phyloP scores from a whole-genome alignment of 2,329 filamentous ascomycete species.

The Pseudogymnoascus sp. region DNA sequence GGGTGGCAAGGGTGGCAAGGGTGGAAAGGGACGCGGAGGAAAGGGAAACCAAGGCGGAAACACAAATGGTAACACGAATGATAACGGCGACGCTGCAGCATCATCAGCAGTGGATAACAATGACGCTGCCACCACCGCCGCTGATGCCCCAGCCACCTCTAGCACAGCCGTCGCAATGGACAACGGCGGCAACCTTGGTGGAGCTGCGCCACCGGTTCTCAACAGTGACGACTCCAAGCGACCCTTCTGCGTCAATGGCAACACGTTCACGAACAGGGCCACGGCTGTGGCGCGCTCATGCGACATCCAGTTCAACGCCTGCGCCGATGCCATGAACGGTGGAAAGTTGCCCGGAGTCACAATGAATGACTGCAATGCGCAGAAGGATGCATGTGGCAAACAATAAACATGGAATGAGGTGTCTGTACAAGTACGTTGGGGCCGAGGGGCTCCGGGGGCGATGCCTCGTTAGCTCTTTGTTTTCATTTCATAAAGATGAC shows the following conservation, averaged over 20 bases:
- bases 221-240: conserved; percentile 41
- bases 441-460: neutral
- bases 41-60: neutral
- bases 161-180: neutral
- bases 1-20: neutral
- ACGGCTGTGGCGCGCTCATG: conserved; percentile 52
- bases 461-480: neutral
- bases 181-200: conserved; percentile 33
- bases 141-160: neutral
- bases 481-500: neutral
- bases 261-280: conserved; percentile 47
- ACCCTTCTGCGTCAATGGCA: conserved; percentile 47
- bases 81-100: neutral
- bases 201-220: conserved; percentile 41
- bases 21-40: neutral
- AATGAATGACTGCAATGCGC: conserved; percentile 19
- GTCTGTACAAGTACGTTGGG: neutral
- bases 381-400: conserved; percentile 17
- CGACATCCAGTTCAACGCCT: conserved; percentile 55
- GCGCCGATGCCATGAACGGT: conserved; percentile 47
- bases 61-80: neutral
- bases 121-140: neutral
- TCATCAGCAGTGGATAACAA: neutral
- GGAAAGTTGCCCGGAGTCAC: conserved; percentile 27
- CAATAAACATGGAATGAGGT: neutral